Conservation (phyloP, 2,329 filamentous ascomycete species). For the Hymenoscyphus fructigenus region DNA sequence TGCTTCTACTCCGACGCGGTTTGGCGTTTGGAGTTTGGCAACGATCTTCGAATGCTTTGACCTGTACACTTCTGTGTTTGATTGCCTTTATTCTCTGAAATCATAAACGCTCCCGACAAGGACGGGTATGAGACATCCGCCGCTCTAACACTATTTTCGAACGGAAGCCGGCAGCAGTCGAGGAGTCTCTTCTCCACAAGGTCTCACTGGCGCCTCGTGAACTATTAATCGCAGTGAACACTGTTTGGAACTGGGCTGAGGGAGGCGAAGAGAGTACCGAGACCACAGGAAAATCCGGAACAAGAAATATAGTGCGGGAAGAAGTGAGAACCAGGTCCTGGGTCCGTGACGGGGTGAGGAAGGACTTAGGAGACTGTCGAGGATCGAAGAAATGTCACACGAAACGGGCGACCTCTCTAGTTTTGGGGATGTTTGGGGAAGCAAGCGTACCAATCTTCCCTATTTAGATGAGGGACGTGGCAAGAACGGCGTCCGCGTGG, state of each 20-base stretch:
- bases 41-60: slow-evolving; percentile 13
- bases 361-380: too few relatives aligned
- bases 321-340: slow-evolving; percentile 7
- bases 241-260: background rate
- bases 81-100: slow-evolving; percentile 25
- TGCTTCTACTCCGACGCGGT: background rate
- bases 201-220: slow-evolving; percentile 1
- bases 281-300: slow-evolving; percentile 13
- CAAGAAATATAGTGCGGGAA: slow-evolving; percentile 6
- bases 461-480: slow-evolving; percentile 4
- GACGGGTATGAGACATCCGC: slow-evolving; percentile 28
- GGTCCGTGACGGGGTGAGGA: slow-evolving; percentile 9
- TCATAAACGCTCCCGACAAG: slow-evolving; percentile 17
- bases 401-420: slow-evolving; percentile 11
- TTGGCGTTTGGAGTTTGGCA: slow-evolving; percentile 3
- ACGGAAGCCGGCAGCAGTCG: slow-evolving; percentile 27
- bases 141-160: slow-evolving; percentile 18
- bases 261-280: slow-evolving; percentile 10
- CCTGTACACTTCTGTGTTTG: slow-evolving; percentile 24
- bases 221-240: background rate
- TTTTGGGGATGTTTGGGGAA: background rate
- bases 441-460: background rate
- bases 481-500: slow-evolving; percentile 13
- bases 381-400: slow-evolving; percentile 13
- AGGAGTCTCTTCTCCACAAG: slow-evolving; percentile 5